Base-by-base conservation (phyloP, 2,329 filamentous ascomycete species). In the Ceratocystis albifundus region DNA sequence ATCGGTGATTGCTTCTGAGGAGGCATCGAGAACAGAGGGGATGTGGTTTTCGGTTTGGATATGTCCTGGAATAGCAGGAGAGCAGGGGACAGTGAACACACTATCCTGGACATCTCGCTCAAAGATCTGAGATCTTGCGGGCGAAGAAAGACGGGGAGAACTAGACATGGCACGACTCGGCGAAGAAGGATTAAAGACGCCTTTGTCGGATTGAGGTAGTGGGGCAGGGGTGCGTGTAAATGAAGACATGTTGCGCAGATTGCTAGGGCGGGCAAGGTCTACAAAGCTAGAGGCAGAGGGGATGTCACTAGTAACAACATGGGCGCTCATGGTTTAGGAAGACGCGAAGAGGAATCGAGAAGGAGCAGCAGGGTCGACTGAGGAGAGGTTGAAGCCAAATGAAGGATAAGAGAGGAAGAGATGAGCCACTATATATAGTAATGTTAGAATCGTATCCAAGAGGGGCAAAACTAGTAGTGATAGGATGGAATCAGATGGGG, bases 21-120 rank as follows among this genome's bases (percentile, higher is more conserved):
- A 93, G 64, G 93, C 93, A 74, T 96, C 90, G 61, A 97, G 81
- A 12, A 95, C 92, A 0, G 93, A 84, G 6, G 93, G 93, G 70
- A 97, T 96, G 74, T 92, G 84, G 77, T 97, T 92, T 75, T 97
- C 93, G 6, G 90, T 96, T 71, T 92, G 86, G 71, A 97, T 96
- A 73, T 97, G 93, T 6, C 89, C 86, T 2, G 93, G 93, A 69
- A 96, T 94, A n/a, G 90, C 89, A 0, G 89, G 87, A 2, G 89
- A 93, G 69, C 82, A 85, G 68, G 90, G 88, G 50, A 82, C 78
- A n/a, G 84, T 76, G 2, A 82, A 72, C 36, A 83, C 79, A 72
- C 84, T 84, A 72, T 96, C 92, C 75, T 96, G 93, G 28, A 97
- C 93, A 74, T 92, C 90, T 72, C 93, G 88, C 78, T 97, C 93